Conservation (phyloP, 2,329 filamentous ascomycete genomes). For the Aspergillus aculeatinus region DNA sequence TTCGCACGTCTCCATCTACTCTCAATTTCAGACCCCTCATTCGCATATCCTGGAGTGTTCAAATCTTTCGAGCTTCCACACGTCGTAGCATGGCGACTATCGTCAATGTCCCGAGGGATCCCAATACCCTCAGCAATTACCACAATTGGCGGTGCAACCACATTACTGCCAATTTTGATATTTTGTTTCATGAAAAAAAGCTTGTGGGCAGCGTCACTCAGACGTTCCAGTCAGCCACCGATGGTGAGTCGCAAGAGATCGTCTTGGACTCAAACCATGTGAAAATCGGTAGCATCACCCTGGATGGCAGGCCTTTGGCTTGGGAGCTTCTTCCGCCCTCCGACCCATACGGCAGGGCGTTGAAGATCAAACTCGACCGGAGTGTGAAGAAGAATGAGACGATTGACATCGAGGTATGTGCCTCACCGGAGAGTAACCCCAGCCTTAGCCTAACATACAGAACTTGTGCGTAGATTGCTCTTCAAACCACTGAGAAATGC, state of each 20-base stretch:
- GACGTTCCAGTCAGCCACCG: slow-evolving; percentile 72
- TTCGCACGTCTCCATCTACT: slow-evolving; percentile 1
- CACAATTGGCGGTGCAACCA: slow-evolving; percentile 81
- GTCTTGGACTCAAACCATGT: slow-evolving; percentile 86
- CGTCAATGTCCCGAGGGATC: slow-evolving; percentile 63
- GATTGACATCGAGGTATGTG: slow-evolving; percentile 49
- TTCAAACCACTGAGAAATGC: slow-evolving; percentile 83
- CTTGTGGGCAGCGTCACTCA: slow-evolving; percentile 76
- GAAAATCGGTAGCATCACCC: slow-evolving; percentile 67
- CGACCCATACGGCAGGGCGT: slow-evolving; percentile 63
- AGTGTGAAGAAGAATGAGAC: slow-evolving; percentile 48
- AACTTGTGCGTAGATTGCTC: slow-evolving; percentile 54
- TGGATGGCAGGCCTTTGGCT: slow-evolving; percentile 63
- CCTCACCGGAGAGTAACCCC: background rate
- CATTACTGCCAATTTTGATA: slow-evolving; percentile 74
- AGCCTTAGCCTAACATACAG: background rate
- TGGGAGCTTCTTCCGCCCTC: slow-evolving; percentile 70
- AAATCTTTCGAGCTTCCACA: slow-evolving; percentile 15
- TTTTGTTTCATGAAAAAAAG: slow-evolving; percentile 78
- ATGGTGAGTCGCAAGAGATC: slow-evolving; percentile 71
- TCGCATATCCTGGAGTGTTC: slow-evolving; percentile 9
- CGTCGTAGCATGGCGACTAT: slow-evolving; percentile 38
- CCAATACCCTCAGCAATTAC: slow-evolving; percentile 90
- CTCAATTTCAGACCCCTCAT: background rate
- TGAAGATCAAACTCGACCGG: slow-evolving; percentile 50